Evolutionary conservation across 345 rosid species (phyloP), one percentile per base, ranked within the genome.

Genomic region (Eucalyptus polyanthemos): DNA sequence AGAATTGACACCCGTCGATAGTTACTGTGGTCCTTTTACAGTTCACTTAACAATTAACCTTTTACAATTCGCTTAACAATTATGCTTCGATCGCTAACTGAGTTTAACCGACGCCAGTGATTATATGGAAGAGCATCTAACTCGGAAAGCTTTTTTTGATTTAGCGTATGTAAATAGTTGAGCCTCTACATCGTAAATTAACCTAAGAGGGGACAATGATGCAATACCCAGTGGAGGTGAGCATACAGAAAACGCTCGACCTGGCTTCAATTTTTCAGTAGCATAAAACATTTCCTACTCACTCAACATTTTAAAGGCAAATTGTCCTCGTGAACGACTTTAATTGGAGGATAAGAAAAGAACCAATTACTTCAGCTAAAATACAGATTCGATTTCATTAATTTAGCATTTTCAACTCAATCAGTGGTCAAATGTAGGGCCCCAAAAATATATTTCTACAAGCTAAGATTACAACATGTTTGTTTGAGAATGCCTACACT

Each of bases 401-500:
- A 72, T 72, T 6, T 42, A 72, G 83, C 83, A 72, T 72, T 72
- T 72, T 24, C 45, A 72, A 72, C 83, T 72, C 83, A 37, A 37
- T 37, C 45, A 37, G 27, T 37, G 83, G 83, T 19, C 42, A 72
- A 72, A 37, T 72, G 14, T 19, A 72, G 83, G 11, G 83, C 83
- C 83, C 40, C 27, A 21, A 37, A 72, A 19, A 72, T 11, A 37
- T 21, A 37, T 37, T 72, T 72, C 45, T 19, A 37, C 42, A 40
- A 72, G 27, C 45, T 19, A 72, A 10, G 6, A 37, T 37, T 42
- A 72, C 45, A 72, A 34, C 25, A 21, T 72, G 83, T 72, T 72
- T 72, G 83, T 72, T 37, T 10, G 83, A 37, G 45, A 37, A 37
- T 11, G 83, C 67, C 89, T 92, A 94, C 86, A 95, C 97, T 92